A percentile compares a stretch with the other conserved stretches of the same genome.
These are phyloP conservation scores for Suillus spraguei DNA, from an alignment of 768 basidiomycete species.

Conservation along the genomic window DNA sequence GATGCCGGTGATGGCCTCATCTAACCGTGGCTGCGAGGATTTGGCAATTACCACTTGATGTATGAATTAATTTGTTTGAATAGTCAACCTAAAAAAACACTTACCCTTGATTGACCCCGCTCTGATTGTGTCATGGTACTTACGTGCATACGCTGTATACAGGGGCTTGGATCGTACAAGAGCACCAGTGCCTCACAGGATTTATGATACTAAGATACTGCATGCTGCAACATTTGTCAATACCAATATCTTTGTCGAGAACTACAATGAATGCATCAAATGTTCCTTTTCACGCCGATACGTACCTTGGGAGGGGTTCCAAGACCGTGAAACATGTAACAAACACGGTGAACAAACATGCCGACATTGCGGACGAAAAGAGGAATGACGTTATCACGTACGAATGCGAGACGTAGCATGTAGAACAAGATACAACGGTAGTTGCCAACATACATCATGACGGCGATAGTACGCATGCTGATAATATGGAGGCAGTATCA, in stretches of 20 bases:
- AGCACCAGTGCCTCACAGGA: not conserved
- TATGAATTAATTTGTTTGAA: not conserved
- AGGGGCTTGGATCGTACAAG: not conserved
- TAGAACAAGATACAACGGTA: not conserved
- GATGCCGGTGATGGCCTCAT: too few species aligned
- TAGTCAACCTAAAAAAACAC: not conserved
- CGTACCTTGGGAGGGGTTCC: not conserved
- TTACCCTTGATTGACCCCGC: not conserved
- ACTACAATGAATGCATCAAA: not conserved
- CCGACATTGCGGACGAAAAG: not conserved
- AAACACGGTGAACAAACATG: not conserved
- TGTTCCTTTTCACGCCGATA: not conserved
- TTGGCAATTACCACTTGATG: not conserved
- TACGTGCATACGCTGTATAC: not conserved
- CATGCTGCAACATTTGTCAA: not conserved
- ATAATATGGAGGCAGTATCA: conserved; percentile 1
- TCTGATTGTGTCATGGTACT: not conserved
- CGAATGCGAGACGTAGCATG: not conserved
- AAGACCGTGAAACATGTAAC: not conserved
- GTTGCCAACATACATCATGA: not conserved
- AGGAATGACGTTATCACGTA: not conserved
- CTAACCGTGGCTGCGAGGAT: not conserved
- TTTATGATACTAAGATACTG: not conserved
- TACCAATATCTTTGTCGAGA: not conserved
- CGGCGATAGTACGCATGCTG: not conserved